A percentile compares a stretch with the other conserved stretches of the same genome.
Evolutionary conservation across 1,139 yeast species (phyloP).

Genomic region (Geotrichum europaeum): DNA sequence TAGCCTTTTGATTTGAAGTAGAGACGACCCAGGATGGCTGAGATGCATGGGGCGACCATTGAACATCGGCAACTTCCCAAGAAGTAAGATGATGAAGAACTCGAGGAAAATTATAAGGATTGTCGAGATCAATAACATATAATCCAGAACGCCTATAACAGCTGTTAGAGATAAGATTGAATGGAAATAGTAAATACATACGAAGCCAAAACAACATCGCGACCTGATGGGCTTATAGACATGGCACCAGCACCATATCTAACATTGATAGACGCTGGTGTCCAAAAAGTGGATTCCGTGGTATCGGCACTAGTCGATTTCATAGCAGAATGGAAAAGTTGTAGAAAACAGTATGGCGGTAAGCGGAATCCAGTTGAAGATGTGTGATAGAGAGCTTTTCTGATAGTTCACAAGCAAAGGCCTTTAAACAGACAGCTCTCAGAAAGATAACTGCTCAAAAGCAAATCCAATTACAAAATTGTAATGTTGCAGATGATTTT

Average conservation of each 20-base stretch:
- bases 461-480: no score
- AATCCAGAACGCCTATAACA: constrained; percentile 59
- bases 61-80: constrained; percentile 99
- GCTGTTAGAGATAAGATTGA: not conserved
- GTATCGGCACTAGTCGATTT: constrained; percentile 8
- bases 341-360: not conserved
- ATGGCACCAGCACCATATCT: constrained; percentile 94
- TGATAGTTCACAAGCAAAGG: not conserved
- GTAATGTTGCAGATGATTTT: no score
- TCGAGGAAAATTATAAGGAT: constrained; percentile 91
- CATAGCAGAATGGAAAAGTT: not conserved
- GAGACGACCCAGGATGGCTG: constrained; percentile 90
- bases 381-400: not conserved
- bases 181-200: constrained; percentile 22
- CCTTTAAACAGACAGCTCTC: no score
- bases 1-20: constrained; percentile 89
- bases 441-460: no score
- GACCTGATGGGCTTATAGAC: constrained; percentile 84
- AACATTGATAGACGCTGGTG: constrained; percentile 59
- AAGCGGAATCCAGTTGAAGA: not conserved
- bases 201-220: constrained; percentile 92
- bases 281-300: constrained; percentile 6
- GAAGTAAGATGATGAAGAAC: constrained; percentile 88
- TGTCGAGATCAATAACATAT: constrained; percentile 85
- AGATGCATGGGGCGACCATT: constrained; percentile 87